phyloP scores from a whole-genome alignment of 177 flowering plant genomes.

The Vitis hybrid region DNA sequence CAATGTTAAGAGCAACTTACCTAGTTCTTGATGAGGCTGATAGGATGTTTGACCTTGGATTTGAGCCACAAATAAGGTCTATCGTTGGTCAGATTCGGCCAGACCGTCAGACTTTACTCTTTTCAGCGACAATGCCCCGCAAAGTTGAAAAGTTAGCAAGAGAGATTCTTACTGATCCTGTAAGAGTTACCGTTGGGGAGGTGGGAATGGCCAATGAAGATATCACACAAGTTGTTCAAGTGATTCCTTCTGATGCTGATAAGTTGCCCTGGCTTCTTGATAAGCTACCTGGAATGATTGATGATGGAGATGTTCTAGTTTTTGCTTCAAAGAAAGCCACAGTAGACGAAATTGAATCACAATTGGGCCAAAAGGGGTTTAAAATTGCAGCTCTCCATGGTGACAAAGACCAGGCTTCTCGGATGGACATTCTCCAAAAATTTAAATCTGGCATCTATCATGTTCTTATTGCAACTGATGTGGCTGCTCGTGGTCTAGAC shows the following conservation, averaged over 20 bases:
- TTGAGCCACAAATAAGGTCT: conserved; percentile 94
- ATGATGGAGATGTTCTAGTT: conserved; percentile 86
- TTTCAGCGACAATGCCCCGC: conserved; percentile 98
- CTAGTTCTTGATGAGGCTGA: conserved; percentile 98
- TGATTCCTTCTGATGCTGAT: conserved; percentile 77
- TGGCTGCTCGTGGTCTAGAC: conserved; percentile 98
- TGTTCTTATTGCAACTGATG: conserved; percentile 94
- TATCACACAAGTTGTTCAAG: conserved; percentile 88
- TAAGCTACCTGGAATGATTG: conserved; percentile 84
- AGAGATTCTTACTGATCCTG: conserved; percentile 84
- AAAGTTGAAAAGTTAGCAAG: conserved; percentile 90
- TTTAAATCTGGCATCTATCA: conserved; percentile 83
- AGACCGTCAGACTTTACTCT: conserved; percentile 90
- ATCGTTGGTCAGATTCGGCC: conserved; percentile 97
- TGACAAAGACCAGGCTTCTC: conserved; percentile 95
- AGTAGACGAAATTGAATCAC: conserved; percentile 86
- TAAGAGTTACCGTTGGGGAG: conserved; percentile 89
- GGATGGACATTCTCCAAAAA: conserved; percentile 82
- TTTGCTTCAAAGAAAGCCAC: conserved; percentile 88
- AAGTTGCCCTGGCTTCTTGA: conserved; percentile 94
- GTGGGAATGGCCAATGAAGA: conserved; percentile 97
- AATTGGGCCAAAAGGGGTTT: conserved; percentile 58
- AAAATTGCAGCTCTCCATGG: conserved; percentile 96
- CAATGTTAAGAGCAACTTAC: conserved; percentile 86
- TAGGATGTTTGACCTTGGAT: conserved; percentile 98